Evolutionary conservation across 2,329 filamentous ascomycete genomes (phyloP), one percentile per base, ranked within the genome.

Genomic region (Thermochaetoides dissita): DNA sequence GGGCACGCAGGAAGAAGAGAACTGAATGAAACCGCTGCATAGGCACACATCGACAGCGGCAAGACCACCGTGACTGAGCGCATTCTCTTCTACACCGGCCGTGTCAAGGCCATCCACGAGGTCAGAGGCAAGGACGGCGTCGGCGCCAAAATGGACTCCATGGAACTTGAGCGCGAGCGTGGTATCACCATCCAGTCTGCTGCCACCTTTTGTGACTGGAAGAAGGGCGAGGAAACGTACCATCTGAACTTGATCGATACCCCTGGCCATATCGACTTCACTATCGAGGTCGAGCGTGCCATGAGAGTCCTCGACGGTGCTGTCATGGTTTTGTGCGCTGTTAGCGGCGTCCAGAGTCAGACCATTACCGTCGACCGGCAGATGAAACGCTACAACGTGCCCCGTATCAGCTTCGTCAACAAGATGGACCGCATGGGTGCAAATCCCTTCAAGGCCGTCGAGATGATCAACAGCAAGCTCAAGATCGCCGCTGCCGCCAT

Each of bases 341-440:
- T 96, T 47, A 94, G 85, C 56, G 91, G 91, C 59, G 91, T 98
- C 31, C 91, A 98, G 66, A 89, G 82, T 59, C 91, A 98, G 66
- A 98, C 91, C 12, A 95, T 95, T 55, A 98, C 91, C 1, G 91
- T 98, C 50, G 88, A 98, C 63, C 77, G 91, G 54, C 91, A 98
- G 68, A 98, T 98, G 91, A 85, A 87, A 69, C 80, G 91, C 53
- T 98, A 98, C 71, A 89, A 96, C 59, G 81, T 98, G 49, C 91
- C 91, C 47, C 76, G 91, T 54, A 80, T 98, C 61, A 94, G 84
- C 42, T 98, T 98, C 58, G 79, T 98, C 60, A 98, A 98, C 71
- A 98, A 98, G 73, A 96, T 98, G 89, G 91, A 98, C 59, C 82
- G 91, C 51, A 95, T 95, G 83, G 91, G 91, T 46, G 85, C 91